phyloP scores from a whole-genome alignment of 192 early-diverging fungal species.

The Paraglomus brasilianum region DNA sequence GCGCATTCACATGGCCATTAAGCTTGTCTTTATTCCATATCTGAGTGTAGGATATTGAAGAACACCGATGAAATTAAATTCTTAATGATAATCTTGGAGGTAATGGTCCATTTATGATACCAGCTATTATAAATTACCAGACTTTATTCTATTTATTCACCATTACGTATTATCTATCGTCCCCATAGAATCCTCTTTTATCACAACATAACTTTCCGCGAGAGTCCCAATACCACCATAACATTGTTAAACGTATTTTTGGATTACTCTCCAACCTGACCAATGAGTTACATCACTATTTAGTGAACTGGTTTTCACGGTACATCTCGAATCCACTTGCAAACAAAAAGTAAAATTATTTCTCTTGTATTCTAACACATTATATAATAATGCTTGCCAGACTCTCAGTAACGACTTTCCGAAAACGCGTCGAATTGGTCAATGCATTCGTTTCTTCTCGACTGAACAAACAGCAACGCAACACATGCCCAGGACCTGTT shows the following conservation, averaged over 20 bases:
- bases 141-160: slow-evolving; percentile 11
- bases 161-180: slow-evolving; percentile 1
- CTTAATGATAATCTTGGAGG: slow-evolving; percentile 84
- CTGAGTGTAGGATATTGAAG: slow-evolving; percentile 38
- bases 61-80: slow-evolving; percentile 71
- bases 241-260: slow-evolving; percentile 76
- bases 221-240: slow-evolving; percentile 83
- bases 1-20: not conserved
- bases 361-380: not conserved
- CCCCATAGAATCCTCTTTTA: slow-evolving; percentile 73
- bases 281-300: slow-evolving; percentile 81
- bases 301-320: slow-evolving; percentile 83
- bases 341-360: not conserved
- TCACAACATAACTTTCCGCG: slow-evolving; percentile 69
- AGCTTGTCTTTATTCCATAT: not conserved
- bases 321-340: slow-evolving; percentile 32
- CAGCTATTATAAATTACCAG: not conserved
- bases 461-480: slow-evolving; percentile 60
- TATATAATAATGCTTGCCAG: slow-evolving; percentile 33
- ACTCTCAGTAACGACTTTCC: slow-evolving; percentile 58
- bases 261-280: slow-evolving; percentile 80
- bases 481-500: slow-evolving; percentile 9
- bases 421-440: slow-evolving; percentile 72
- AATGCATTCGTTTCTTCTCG: slow-evolving; percentile 85
- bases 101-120: slow-evolving; percentile 21